These are phyloP conservation scores for Xylaria multiplex DNA, from an alignment of 2,329 filamentous ascomycete species.

Conservation along the genomic window DNA sequence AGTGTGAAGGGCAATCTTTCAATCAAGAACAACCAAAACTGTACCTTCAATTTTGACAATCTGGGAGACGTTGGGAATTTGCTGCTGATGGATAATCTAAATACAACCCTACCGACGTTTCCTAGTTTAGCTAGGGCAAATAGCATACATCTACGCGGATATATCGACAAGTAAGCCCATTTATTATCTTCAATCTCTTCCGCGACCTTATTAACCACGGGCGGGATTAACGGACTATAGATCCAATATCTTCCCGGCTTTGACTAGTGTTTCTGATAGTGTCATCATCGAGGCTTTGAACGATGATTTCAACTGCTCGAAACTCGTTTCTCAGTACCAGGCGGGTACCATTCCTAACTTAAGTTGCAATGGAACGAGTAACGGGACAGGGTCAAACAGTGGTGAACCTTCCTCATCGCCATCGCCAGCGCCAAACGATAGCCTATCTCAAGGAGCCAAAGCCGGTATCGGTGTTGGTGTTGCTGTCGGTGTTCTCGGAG, in stretches of 20 bases:
- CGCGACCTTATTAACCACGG: not conserved
- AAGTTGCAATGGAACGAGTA: constrained; percentile 10
- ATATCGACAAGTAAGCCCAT: no score
- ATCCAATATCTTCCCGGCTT: constrained; percentile 7
- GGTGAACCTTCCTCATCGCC: not conserved
- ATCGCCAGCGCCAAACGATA: not conserved
- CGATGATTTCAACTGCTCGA: constrained; percentile 13
- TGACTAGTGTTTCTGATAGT: not conserved
- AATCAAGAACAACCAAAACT: no score
- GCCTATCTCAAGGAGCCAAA: not conserved
- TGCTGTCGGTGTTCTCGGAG: not conserved
- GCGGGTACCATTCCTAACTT: not conserved
- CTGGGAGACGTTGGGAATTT: no score
- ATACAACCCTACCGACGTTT: no score
- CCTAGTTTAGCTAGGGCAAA: no score
- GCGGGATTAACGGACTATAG: not conserved
- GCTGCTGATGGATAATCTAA: no score
- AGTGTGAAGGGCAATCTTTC: no score
- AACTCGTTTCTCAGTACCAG: constrained; percentile 1
- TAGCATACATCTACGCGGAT: no score
- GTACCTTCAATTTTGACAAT: no score
- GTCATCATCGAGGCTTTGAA: constrained; percentile 14
- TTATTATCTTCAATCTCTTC: not conserved
- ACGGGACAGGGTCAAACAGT: not conserved
- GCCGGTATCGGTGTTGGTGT: not conserved